phyloP scores from a whole-genome alignment of 2,329 filamentous ascomycete species.

The Aureobasidium sp. region DNA sequence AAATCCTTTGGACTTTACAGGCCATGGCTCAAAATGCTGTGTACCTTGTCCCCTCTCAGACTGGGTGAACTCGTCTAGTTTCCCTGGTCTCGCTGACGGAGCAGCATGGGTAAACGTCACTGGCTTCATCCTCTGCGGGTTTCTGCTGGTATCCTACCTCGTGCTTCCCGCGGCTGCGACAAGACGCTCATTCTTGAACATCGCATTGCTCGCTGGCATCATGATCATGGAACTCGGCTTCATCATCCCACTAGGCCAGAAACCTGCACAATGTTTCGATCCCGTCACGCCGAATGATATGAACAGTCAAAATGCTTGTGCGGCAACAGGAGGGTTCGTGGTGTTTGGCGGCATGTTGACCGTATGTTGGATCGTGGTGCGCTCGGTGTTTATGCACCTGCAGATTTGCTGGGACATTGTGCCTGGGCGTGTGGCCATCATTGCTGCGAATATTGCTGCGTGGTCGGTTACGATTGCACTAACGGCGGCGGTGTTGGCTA shows the following conservation, averaged over 20 bases:
- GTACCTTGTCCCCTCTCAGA: constrained; percentile 75
- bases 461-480: constrained; percentile 26
- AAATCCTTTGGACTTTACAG: constrained; percentile 19
- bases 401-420: constrained; percentile 31
- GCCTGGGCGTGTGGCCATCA: constrained; percentile 26
- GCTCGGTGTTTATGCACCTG: constrained; percentile 32
- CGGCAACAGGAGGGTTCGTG: constrained; percentile 68
- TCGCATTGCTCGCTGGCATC: constrained; percentile 64
- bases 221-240: constrained; percentile 75
- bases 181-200: constrained; percentile 74
- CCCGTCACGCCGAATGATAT: constrained; percentile 80
- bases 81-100: constrained; percentile 50
- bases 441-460: constrained; percentile 25
- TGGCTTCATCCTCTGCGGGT: constrained; percentile 60
- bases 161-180: constrained; percentile 72
- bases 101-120: constrained; percentile 72
- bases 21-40: constrained; percentile 51
- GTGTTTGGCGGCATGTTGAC: constrained; percentile 71
- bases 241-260: constrained; percentile 66
- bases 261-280: constrained; percentile 70
- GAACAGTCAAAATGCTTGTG: constrained; percentile 64
- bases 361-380: constrained; percentile 68
- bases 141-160: constrained; percentile 68
- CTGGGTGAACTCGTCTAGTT: constrained; percentile 55
- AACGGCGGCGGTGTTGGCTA: constrained; percentile 36